phyloP scores from a whole-genome alignment of 2,329 filamentous ascomycete genomes.

The Alternaria metachromatica region DNA sequence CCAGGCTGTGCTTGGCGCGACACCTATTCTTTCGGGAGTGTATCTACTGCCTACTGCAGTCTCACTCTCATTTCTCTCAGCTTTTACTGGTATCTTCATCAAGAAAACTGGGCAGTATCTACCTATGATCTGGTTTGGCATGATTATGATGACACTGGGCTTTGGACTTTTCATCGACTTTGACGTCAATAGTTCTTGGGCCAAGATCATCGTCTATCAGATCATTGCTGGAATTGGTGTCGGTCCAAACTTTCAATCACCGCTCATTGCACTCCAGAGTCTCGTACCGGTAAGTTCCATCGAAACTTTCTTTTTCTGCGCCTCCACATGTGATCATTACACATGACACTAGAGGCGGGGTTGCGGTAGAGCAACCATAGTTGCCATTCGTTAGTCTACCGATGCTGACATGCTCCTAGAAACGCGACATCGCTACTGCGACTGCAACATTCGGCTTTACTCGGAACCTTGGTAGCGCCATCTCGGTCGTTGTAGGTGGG shows the following conservation, averaged over 20 bases:
- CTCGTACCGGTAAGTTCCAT: conserved; percentile 56
- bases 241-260: conserved; percentile 73
- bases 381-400: conserved; percentile 1
- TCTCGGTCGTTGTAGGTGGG: conserved; percentile 75
- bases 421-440: conserved; percentile 70
- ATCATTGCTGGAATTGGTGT: conserved; percentile 54
- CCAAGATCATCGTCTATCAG: conserved; percentile 50
- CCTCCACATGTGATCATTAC: neutral
- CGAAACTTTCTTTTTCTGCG: neutral
- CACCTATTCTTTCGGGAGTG: conserved; percentile 74
- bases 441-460: conserved; percentile 72
- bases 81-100: conserved; percentile 60
- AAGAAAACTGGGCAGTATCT: conserved; percentile 56
- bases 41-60: conserved; percentile 76
- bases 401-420: conserved; percentile 31
- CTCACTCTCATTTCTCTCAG: conserved; percentile 69
- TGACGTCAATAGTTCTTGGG: conserved; percentile 40
- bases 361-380: neutral
- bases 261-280: conserved; percentile 72
- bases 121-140: conserved; percentile 47
- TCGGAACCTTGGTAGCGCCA: conserved; percentile 71
- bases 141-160: conserved; percentile 47
- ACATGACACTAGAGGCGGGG: conserved; percentile 7
- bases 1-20: conserved; percentile 73
- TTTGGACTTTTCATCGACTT: conserved; percentile 50